Percentiles rank a stretch among this genome's conserved stretches.
These are phyloP conservation scores for Populus deltoides DNA, from an alignment of 345 rosid genomes.

Conservation along the genomic window DNA sequence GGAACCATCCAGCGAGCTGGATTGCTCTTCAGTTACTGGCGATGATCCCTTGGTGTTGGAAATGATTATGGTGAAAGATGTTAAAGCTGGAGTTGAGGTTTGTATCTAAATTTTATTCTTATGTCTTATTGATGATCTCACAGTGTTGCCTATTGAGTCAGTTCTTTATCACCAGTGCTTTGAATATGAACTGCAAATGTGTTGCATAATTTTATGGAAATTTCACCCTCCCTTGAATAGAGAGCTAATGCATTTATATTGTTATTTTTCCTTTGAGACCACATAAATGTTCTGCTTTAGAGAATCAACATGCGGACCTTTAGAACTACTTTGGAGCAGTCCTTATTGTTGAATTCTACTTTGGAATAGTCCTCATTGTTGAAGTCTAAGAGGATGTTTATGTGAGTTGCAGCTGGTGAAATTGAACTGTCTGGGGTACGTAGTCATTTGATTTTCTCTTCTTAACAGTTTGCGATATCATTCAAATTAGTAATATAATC, in stretches of 20 bases:
- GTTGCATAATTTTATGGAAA: too few species aligned
- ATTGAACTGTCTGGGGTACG: neutral
- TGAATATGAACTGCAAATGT: too few species aligned
- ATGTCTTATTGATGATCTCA: too few species aligned
- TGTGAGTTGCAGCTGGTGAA: neutral
- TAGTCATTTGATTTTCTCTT: neutral
- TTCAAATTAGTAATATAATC: neutral
- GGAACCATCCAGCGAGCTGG: constrained; percentile 28
- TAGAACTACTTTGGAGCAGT: neutral
- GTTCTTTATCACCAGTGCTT: too few species aligned
- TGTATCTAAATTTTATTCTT: neutral
- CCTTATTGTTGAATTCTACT: neutral
- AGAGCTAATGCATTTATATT: too few species aligned
- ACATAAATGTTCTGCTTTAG: neutral
- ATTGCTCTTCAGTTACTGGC: constrained; percentile 16
- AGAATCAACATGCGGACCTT: neutral
- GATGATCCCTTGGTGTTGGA: constrained; percentile 49
- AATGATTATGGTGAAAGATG: constrained; percentile 89
- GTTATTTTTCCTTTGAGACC: neutral
- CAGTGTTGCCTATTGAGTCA: too few species aligned
- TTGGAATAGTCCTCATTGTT: neutral
- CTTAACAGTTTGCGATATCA: neutral
- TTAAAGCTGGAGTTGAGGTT: constrained; percentile 73
- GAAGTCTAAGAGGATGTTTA: neutral
- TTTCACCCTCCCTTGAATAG: too few species aligned